These are phyloP conservation scores for Alternaria sp. DNA, from an alignment of 2,329 filamentous ascomycete genomes.

Conservation along the genomic window DNA sequence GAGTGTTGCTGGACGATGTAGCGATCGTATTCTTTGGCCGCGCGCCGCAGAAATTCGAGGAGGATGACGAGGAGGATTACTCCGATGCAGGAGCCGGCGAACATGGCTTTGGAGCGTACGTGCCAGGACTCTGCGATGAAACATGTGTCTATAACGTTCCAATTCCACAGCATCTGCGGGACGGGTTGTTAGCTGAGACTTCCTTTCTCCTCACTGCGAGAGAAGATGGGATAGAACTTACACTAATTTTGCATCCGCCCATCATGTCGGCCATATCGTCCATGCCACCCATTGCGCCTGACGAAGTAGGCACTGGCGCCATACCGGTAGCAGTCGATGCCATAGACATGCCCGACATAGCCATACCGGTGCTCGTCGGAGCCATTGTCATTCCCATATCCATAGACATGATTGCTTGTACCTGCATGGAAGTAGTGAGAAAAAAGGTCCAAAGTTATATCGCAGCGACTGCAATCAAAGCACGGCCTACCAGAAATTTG, in stretches of 20 bases:
- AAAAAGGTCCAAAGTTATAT: not conserved
- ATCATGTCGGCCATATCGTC: slow-evolving; percentile 30
- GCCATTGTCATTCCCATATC: slow-evolving; percentile 3
- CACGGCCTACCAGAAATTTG: not conserved
- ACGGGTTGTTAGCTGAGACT: not conserved
- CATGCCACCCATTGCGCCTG: slow-evolving; percentile 30
- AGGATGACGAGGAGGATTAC: slow-evolving; percentile 73
- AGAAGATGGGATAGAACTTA: slow-evolving; percentile 9
- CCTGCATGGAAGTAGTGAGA: not conserved
- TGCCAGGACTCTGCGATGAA: slow-evolving; percentile 78
- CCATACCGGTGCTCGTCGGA: not conserved
- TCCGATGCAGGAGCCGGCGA: slow-evolving; percentile 82
- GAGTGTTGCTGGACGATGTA: slow-evolving; percentile 64
- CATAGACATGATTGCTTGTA: slow-evolving; percentile 17
- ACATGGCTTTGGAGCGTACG: slow-evolving; percentile 71
- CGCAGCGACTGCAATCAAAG: not conserved
- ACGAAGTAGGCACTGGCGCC: slow-evolving; percentile 20
- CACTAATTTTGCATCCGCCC: slow-evolving; percentile 41
- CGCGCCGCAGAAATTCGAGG: slow-evolving; percentile 75
- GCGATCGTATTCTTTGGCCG: slow-evolving; percentile 75
- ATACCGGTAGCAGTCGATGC: slow-evolving; percentile 8
- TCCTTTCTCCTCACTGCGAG: not conserved
- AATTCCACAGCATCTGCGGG: slow-evolving; percentile 75
- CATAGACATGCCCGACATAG: slow-evolving; percentile 15
- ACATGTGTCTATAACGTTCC: slow-evolving; percentile 73